phyloP scores from a whole-genome alignment of 805 yeast genomes.

The Lipomyces kockii region DNA sequence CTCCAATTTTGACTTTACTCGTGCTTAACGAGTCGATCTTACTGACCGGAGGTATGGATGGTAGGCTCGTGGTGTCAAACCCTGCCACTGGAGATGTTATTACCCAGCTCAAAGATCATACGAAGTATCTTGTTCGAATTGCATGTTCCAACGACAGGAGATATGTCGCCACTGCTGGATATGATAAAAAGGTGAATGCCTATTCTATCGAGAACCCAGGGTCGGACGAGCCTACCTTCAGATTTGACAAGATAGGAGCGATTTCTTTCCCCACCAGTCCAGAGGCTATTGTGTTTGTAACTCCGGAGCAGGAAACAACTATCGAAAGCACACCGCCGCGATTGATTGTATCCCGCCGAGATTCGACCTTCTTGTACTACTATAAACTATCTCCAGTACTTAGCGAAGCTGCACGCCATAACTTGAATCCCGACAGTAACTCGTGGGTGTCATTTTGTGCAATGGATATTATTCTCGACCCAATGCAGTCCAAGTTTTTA shows the following conservation, averaged over 20 bases:
- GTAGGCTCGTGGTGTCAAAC: slow-evolving; percentile 46
- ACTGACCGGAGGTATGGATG: slow-evolving; percentile 60
- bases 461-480: slow-evolving; percentile 34
- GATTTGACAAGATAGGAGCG: slow-evolving; percentile 18
- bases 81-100: slow-evolving; percentile 29
- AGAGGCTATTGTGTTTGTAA: slow-evolving; percentile 32
- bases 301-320: neutral
- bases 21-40: slow-evolving; percentile 43
- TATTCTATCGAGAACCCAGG: slow-evolving; percentile 15
- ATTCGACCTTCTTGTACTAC: slow-evolving; percentile 37
- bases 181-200: slow-evolving; percentile 38
- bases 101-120: slow-evolving; percentile 46
- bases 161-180: slow-evolving; percentile 48
- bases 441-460: slow-evolving; percentile 38
- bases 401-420: slow-evolving; percentile 34
- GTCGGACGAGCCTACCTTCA: neutral
- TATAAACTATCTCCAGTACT: slow-evolving; percentile 31
- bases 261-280: slow-evolving; percentile 35
- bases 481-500: slow-evolving; percentile 41
- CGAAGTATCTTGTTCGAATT: slow-evolving; percentile 47
- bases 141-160: slow-evolving; percentile 46
- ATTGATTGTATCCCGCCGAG: slow-evolving; percentile 36
- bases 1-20: slow-evolving; percentile 31
- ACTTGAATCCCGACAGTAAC: slow-evolving; percentile 35
- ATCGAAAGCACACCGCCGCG: slow-evolving; percentile 7